phyloP scores from a whole-genome alignment of 2,329 filamentous ascomycete genomes.

The Chaetomium globosum region DNA sequence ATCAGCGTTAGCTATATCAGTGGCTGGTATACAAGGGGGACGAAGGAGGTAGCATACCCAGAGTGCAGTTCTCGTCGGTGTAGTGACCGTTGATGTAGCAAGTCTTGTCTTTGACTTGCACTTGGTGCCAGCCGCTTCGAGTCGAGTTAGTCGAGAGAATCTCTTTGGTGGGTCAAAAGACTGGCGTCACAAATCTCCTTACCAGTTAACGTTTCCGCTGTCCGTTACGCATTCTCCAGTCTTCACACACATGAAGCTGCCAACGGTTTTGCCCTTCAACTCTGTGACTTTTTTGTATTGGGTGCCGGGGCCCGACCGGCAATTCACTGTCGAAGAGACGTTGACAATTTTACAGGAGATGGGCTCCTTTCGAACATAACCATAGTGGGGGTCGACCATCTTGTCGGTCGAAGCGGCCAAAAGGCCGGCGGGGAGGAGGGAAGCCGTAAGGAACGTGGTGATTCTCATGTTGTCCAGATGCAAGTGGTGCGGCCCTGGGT shows the following conservation, averaged over 20 bases:
- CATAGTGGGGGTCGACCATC: background rate
- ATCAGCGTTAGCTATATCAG: background rate
- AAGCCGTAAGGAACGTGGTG: background rate
- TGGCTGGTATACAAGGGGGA: background rate
- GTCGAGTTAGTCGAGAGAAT: background rate
- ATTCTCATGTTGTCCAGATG: background rate
- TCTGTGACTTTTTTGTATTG: background rate
- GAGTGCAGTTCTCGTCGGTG: background rate
- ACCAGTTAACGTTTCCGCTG: constrained; percentile 1
- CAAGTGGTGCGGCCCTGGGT: background rate
- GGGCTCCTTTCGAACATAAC: background rate
- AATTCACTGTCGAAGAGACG: background rate
- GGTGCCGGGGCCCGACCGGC: background rate
- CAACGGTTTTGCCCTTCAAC: background rate
- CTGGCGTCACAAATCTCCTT: background rate
- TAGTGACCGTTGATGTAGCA: constrained; percentile 2
- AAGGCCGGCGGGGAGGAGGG: background rate
- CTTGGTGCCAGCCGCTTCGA: background rate
- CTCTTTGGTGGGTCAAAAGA: background rate
- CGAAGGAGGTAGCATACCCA: background rate
- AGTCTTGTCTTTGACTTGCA: background rate
- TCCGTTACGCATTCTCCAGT: background rate
- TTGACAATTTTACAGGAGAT: background rate
- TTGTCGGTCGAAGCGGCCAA: background rate
- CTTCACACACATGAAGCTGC: background rate